Evolutionary conservation across 139 green algal genomes (phyloP).

Genomic region (Klebsormidium nitens): DNA sequence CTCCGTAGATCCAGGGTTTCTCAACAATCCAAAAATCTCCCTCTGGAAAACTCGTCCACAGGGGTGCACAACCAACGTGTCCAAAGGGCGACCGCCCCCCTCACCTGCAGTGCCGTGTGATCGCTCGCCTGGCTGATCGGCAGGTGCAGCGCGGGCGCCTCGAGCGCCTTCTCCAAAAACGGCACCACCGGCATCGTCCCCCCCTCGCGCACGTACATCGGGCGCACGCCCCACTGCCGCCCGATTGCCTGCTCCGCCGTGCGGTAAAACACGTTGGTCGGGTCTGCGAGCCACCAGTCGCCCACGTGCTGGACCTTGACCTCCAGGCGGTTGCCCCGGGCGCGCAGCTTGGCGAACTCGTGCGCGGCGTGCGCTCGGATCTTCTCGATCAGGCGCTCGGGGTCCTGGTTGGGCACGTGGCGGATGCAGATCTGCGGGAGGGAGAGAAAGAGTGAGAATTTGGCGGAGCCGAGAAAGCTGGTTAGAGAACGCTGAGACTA

Average conservation of each 20-base stretch:
- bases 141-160: constrained; percentile 78
- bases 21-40: no score
- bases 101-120: constrained; percentile 28
- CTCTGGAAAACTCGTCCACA: not conserved
- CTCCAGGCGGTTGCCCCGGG: constrained; percentile 58
- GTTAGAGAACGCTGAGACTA: no score
- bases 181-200: constrained; percentile 68
- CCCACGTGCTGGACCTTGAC: constrained; percentile 60
- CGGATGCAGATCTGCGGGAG: constrained; percentile 37
- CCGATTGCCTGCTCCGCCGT: constrained; percentile 68
- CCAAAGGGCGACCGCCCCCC: no score
- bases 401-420: constrained; percentile 63
- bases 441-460: constrained; percentile 4
- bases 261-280: constrained; percentile 55
- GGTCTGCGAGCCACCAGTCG: constrained; percentile 70
- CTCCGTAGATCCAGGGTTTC: no score
- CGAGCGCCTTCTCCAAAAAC: constrained; percentile 77
- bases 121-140: constrained; percentile 87
- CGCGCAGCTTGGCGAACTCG: constrained; percentile 75
- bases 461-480: no score
- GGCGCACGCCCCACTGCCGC: constrained; percentile 24
- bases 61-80: not conserved
- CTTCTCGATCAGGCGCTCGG: constrained; percentile 52
- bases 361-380: constrained; percentile 66
- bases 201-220: constrained; percentile 45